A percentile compares a stretch with the other conserved stretches of the same genome.
Evolutionary conservation across 495 filamentous ascomycete species (phyloP).

Genomic region (Bryoglossum gracile): DNA sequence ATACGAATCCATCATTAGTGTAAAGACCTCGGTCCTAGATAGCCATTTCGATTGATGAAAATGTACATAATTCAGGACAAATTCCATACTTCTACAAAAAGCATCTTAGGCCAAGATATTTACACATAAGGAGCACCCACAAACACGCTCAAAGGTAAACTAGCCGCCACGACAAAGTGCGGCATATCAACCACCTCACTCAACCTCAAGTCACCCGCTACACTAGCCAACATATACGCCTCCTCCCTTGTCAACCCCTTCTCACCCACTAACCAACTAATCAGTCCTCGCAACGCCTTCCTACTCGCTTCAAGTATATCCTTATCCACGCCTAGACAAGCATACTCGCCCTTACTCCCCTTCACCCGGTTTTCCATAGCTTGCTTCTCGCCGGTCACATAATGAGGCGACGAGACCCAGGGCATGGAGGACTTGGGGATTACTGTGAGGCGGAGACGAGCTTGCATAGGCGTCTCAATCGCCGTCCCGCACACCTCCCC

Average conservation of each 20-base stretch:
- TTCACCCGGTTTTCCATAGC: constrained; percentile 16
- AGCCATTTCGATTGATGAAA: too few species aligned
- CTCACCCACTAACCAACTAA: constrained; percentile 39
- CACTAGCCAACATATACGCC: constrained; percentile 43
- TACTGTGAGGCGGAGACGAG: constrained; percentile 37
- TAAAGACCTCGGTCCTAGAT: too few species aligned
- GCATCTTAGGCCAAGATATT: too few species aligned
- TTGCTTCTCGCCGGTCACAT: constrained; percentile 27
- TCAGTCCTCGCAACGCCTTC: constrained; percentile 36
- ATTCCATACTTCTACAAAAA: too few species aligned
- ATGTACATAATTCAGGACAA: too few species aligned
- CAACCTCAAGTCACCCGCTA: constrained; percentile 40
- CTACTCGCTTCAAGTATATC: constrained; percentile 39
- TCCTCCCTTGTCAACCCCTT: constrained; percentile 39
- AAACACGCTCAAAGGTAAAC: constrained; percentile 39
- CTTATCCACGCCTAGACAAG: constrained; percentile 37
- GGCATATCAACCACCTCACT: constrained; percentile 45
- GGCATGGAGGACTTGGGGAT: constrained; percentile 37
- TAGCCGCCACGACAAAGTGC: constrained; percentile 41
- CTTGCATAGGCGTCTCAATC: constrained; percentile 46
- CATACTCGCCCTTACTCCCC: constrained; percentile 36
- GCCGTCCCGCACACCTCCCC: constrained; percentile 48
- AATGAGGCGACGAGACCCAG: constrained; percentile 40
- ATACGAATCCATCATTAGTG: too few species aligned
- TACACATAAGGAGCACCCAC: constrained; percentile 11